Percentiles rank a stretch among this genome's conserved stretches.
Evolutionary conservation across 1,139 yeast species (phyloP).

Genomic region (Entelexis paramagnoliae): DNA sequence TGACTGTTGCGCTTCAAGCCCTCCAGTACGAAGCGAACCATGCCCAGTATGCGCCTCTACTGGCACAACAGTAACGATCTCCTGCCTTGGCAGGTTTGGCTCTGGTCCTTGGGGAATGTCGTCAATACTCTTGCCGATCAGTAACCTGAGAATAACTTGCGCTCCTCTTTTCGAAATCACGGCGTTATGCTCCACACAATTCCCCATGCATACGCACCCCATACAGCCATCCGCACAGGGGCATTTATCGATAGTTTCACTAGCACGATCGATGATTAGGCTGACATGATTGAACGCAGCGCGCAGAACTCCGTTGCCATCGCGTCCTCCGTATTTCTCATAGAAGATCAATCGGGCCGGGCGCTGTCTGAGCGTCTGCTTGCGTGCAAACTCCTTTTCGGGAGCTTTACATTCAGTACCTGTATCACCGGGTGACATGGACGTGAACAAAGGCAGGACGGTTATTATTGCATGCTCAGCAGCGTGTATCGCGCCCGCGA

Average conservation of each 20-base stretch:
- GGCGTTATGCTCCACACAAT: slow-evolving; percentile 68
- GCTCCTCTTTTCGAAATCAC: slow-evolving; percentile 88
- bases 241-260: slow-evolving; percentile 51
- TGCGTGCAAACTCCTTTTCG: slow-evolving; percentile 76
- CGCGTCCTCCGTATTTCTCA: slow-evolving; percentile 69
- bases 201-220: slow-evolving; percentile 65
- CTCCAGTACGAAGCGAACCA: not conserved
- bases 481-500: slow-evolving; percentile 93
- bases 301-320: slow-evolving; percentile 68
- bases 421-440: slow-evolving; percentile 61
- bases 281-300: slow-evolving; percentile 73
- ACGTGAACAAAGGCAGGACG: slow-evolving; percentile 54
- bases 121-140: slow-evolving; percentile 38
- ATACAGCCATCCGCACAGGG: slow-evolving; percentile 86
- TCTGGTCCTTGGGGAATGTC: slow-evolving; percentile 74
- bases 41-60: slow-evolving; percentile 10
- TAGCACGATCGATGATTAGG: slow-evolving; percentile 50
- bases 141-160: slow-evolving; percentile 49
- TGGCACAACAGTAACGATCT: slow-evolving; percentile 18
- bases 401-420: slow-evolving; percentile 95
- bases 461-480: slow-evolving; percentile 86
- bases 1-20: not conserved
- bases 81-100: slow-evolving; percentile 42
- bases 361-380: slow-evolving; percentile 57
- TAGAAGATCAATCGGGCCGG: slow-evolving; percentile 81